Evolutionary conservation across 495 filamentous ascomycete genomes (phyloP).

Genomic region (Aspergillus baeticus): DNA sequence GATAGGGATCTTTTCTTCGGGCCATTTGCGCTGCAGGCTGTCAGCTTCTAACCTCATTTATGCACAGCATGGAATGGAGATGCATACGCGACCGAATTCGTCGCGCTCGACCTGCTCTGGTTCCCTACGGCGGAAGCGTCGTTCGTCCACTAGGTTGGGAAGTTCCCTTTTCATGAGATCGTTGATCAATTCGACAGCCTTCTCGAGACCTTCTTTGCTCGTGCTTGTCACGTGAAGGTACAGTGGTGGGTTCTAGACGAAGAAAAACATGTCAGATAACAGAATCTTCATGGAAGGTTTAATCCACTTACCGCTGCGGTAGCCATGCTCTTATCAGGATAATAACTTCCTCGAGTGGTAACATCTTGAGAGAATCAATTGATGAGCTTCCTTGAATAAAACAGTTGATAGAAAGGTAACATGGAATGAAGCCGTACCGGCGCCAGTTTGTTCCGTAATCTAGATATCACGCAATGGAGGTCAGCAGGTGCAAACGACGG

Average conservation of each 20-base stretch:
- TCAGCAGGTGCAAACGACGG: slow-evolving; percentile 97
- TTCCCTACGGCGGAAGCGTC: slow-evolving; percentile 85
- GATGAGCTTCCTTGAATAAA: slow-evolving; percentile 59
- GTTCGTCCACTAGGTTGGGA: slow-evolving; percentile 92
- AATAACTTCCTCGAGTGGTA: slow-evolving; percentile 94
- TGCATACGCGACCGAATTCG: slow-evolving; percentile 83
- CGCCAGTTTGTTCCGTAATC: slow-evolving; percentile 99
- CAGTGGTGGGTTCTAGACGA: slow-evolving; percentile 79
- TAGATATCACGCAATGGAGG: slow-evolving; percentile 87
- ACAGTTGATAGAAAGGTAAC: slow-evolving; percentile 39
- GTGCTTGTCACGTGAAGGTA: slow-evolving; percentile 96
- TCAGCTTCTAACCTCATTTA: background rate
- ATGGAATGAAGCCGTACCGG: slow-evolving; percentile 82
- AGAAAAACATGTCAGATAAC: slow-evolving; percentile 1
- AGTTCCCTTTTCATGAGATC: slow-evolving; percentile 96
- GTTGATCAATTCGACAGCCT: slow-evolving; percentile 79
- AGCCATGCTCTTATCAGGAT: slow-evolving; percentile 96
- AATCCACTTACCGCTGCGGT: slow-evolving; percentile 73
- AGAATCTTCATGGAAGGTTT: background rate
- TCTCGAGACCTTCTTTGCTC: slow-evolving; percentile 85
- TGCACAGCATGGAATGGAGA: background rate
- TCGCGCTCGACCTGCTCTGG: slow-evolving; percentile 91
- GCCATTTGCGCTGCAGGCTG: slow-evolving; percentile 87
- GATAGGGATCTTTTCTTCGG: slow-evolving; percentile 89
- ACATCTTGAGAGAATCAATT: slow-evolving; percentile 78